phyloP scores from a whole-genome alignment of 2,329 filamentous ascomycete genomes.

The Colletotrichum theobromicola region DNA sequence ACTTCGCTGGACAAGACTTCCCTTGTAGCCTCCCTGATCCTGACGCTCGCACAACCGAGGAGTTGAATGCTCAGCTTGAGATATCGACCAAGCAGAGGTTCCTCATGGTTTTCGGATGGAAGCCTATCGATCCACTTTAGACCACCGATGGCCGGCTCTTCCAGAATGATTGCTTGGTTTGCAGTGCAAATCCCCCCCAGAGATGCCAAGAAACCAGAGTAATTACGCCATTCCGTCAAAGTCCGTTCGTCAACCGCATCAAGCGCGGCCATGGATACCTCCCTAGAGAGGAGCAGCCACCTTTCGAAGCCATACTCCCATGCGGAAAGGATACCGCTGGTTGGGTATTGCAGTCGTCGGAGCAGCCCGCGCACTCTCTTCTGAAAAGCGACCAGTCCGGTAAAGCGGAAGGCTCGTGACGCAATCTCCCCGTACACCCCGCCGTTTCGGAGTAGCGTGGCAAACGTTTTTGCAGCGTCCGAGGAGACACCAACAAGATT shows the following conservation, averaged over 20 bases:
- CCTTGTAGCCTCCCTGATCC: conserved; percentile 69
- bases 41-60: conserved; percentile 67
- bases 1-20: conserved; percentile 72
- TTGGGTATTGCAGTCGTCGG: conserved; percentile 65
- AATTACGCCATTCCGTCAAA: conserved; percentile 71
- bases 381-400: conserved; percentile 73
- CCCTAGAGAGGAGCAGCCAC: conserved; percentile 69
- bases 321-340: conserved; percentile 68
- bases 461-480: conserved; percentile 54
- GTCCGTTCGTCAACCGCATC: conserved; percentile 60
- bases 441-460: conserved; percentile 63
- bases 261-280: conserved; percentile 59
- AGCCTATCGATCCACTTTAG: conserved; percentile 70
- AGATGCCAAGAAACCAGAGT: conserved; percentile 72
- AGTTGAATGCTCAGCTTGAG: conserved; percentile 69
- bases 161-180: conserved; percentile 59
- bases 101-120: conserved; percentile 63
- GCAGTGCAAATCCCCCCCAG: conserved; percentile 70
- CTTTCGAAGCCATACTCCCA: conserved; percentile 71
- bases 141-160: conserved; percentile 62
- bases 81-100: conserved; percentile 64
- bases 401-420: conserved; percentile 69
- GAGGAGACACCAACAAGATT: conserved; percentile 56
- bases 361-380: conserved; percentile 67
- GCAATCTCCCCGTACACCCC: conserved; percentile 67